Conservation (phyloP, 1,284 basidiomycete species). For the Moesziomyces sp. region DNA sequence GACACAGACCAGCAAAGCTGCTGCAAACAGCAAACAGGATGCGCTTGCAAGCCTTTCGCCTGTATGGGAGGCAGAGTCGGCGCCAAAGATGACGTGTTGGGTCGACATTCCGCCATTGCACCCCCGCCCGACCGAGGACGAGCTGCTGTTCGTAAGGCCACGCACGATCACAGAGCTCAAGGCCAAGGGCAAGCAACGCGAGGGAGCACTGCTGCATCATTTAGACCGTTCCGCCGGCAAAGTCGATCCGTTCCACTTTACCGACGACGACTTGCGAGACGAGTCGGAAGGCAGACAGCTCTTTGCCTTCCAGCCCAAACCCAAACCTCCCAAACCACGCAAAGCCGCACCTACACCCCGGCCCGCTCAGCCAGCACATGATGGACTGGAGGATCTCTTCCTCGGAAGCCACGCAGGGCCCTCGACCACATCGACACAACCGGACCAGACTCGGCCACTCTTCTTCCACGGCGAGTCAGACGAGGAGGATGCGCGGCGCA, state of each 20-base stretch:
- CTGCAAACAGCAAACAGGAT: not conserved
- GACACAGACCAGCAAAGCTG: not conserved
- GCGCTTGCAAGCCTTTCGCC: not conserved
- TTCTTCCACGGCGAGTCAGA: conserved; percentile 21
- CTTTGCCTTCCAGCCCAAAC: conserved; percentile 16
- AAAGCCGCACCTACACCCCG: no score
- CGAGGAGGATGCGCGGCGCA: conserved; percentile 15
- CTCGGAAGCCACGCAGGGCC: conserved; percentile 3
- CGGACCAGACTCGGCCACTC: conserved; percentile 5
- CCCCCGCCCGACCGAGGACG: conserved; percentile 7
- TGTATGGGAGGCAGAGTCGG: conserved; percentile 7
- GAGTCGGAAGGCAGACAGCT: not conserved
- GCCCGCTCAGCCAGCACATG: not conserved
- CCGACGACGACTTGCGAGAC: conserved; percentile 14
- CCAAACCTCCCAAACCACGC: not conserved
- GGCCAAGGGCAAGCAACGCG: conserved; percentile 11
- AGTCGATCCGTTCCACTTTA: conserved; percentile 25
- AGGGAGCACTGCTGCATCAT: conserved; percentile 8
- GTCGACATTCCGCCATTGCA: conserved; percentile 19
- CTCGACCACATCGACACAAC: not conserved
- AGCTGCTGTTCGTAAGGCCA: conserved; percentile 20
- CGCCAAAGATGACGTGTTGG: conserved; percentile 13
- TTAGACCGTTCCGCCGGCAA: conserved; percentile 2
- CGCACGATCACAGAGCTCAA: conserved; percentile 7
- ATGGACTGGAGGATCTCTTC: conserved; percentile 20